Conservation (phyloP, 176 grass and related monocot genomes). For the Cenchrus fungigraminus region DNA sequence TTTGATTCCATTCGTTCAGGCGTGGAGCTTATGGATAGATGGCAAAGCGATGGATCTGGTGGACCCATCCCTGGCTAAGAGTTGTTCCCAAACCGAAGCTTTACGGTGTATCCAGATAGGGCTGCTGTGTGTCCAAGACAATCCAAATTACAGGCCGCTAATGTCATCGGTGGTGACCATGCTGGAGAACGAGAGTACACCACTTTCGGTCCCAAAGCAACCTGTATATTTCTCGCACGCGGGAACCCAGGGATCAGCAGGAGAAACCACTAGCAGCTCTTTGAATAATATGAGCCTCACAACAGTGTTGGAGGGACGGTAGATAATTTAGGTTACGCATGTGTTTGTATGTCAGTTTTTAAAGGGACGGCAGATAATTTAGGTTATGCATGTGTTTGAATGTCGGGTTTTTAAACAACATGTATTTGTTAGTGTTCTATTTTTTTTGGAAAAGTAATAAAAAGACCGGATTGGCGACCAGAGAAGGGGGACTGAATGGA, state of each 20-base stretch:
- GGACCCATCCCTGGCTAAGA: constrained; percentile 14
- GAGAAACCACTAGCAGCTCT: not conserved
- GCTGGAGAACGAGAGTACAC: constrained; percentile 37
- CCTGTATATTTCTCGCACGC: constrained; percentile 27
- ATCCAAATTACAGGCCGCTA: constrained; percentile 47
- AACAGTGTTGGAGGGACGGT: not conserved
- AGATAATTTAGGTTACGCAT: not conserved
- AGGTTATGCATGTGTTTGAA: not conserved
- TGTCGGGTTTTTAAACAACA: not conserved
- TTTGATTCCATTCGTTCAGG: constrained; percentile 31
- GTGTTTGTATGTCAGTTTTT: not conserved
- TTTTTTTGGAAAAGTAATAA: too few species aligned
- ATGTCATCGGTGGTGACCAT: constrained; percentile 53
- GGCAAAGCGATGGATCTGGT: constrained; percentile 42
- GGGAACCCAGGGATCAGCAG: not conserved
- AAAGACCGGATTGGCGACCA: too few species aligned
- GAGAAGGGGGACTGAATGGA: too few species aligned
- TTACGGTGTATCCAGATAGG: constrained; percentile 51
- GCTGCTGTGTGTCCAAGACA: constrained; percentile 57
- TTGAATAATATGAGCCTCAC: not conserved
- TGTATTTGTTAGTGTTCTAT: too few species aligned
- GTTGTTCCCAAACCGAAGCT: constrained; percentile 15
- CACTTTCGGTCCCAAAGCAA: constrained; percentile 31
- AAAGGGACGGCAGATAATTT: not conserved
- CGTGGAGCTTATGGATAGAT: constrained; percentile 59